A percentile compares a stretch with the other conserved stretches of the same genome.
These are phyloP conservation scores for Limtongia smithiae DNA, from an alignment of 805 yeast genomes.

Conservation along the genomic window DNA sequence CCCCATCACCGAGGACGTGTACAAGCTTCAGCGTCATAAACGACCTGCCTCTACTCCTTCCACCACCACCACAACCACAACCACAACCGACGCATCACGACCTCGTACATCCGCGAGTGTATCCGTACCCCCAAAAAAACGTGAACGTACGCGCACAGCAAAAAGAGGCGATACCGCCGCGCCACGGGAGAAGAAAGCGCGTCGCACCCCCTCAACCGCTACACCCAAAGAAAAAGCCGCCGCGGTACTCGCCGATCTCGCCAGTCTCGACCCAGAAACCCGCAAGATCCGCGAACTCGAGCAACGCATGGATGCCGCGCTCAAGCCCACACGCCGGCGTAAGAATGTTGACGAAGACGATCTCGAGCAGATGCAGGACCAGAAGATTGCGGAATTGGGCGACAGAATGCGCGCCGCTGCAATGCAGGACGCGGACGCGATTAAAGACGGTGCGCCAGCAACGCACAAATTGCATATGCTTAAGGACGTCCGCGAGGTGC, in stretches of 20 bases:
- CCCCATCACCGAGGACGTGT: slow-evolving; percentile 41
- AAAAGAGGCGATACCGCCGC: too few relatives aligned
- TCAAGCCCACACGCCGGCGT: slow-evolving; percentile 56
- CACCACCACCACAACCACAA: too few relatives aligned
- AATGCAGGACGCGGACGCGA: slow-evolving; percentile 48
- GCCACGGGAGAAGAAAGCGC: not conserved
- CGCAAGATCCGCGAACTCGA: slow-evolving; percentile 68
- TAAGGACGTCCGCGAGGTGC: slow-evolving; percentile 69
- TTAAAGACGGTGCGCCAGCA: slow-evolving; percentile 63
- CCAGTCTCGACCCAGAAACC: slow-evolving; percentile 12
- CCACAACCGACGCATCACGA: slow-evolving; percentile 18
- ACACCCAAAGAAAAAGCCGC: slow-evolving; percentile 9
- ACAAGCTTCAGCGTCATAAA: slow-evolving; percentile 40
- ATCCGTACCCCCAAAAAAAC: slow-evolving; percentile 10
- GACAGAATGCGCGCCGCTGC: slow-evolving; percentile 82
- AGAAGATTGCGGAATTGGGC: slow-evolving; percentile 72
- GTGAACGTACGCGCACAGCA: slow-evolving; percentile 20
- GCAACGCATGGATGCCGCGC: slow-evolving; percentile 70
- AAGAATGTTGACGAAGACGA: slow-evolving; percentile 85
- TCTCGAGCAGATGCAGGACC: slow-evolving; percentile 92
- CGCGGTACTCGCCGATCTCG: too few relatives aligned
- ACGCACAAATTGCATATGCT: slow-evolving; percentile 73
- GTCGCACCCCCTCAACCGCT: too few relatives aligned
- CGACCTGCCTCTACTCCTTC: too few relatives aligned
- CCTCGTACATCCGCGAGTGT: slow-evolving; percentile 15